These are phyloP conservation scores for Spergularia bocconei DNA, from an alignment of 148 eudicot species.

Conservation along the genomic window DNA sequence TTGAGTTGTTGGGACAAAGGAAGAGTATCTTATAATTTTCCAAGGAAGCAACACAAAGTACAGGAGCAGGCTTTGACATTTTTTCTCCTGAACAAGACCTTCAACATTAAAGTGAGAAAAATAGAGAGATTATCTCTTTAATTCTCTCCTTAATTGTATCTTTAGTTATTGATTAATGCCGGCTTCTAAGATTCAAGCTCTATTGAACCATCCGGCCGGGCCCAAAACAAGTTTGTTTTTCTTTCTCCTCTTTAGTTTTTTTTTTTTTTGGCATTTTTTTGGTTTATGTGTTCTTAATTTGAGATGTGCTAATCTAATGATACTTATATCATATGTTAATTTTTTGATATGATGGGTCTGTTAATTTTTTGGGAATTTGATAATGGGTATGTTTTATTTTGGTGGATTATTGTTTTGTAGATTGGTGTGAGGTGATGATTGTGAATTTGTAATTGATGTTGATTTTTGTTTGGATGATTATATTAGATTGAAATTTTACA, in stretches of 20 bases:
- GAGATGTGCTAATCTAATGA: not conserved
- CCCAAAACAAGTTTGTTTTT: slow-evolving; percentile 60
- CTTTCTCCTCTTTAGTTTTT: not conserved
- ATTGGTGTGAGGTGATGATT: too few relatives aligned
- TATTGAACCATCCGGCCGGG: slow-evolving; percentile 83
- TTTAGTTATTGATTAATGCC: slow-evolving; percentile 34
- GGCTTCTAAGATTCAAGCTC: slow-evolving; percentile 53
- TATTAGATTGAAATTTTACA: not conserved
- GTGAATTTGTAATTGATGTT: not conserved
- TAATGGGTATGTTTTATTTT: not conserved
- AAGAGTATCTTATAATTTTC: too few relatives aligned
- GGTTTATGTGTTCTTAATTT: not conserved
- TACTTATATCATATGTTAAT: not conserved
- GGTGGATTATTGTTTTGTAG: not conserved
- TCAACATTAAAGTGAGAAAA: slow-evolving; percentile 12
- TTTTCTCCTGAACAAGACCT: not conserved
- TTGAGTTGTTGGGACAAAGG: too few relatives aligned
- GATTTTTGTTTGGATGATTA: not conserved
- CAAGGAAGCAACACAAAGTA: too few relatives aligned
- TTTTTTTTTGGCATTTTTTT: not conserved
- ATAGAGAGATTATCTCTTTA: slow-evolving; percentile 8
- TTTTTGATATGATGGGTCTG: not conserved
- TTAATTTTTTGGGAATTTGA: not conserved
- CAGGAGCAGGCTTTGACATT: too few relatives aligned
- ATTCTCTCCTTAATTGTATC: not conserved